Base-by-base conservation (phyloP, 164 flowering plant species). In the Platanus orientalis region DNA sequence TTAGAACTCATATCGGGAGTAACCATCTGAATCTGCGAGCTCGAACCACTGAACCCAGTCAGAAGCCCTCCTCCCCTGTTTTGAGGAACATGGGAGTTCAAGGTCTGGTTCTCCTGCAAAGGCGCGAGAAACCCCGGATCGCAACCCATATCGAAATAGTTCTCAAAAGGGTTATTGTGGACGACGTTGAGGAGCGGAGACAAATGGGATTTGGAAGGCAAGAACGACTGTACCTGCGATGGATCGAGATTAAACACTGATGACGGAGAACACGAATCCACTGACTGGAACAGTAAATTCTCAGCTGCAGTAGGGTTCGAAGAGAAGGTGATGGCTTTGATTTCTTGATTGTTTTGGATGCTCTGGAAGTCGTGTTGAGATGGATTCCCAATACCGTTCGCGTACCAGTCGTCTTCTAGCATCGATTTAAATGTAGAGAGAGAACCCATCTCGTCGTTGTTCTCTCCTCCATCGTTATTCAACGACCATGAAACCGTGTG, bases 251-350 rank as follows among this genome's bases (percentile, higher is more conserved):
- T 77, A 75, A 88, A 83, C 36, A 75, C 78, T 24, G 86, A 75
- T 1, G 84, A 65, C 1, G 83, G 86, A 1, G 96, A 86, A 55
- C 85, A 83, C 0, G 91, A 84, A 16, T 84, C 92, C 19, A 79
- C 80, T 23, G 77, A 54, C 11, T 81, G 78, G 3, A 81, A 48
- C n/a, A 85, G 27, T 7, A 80, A 24, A 59, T 62, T 75, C 0
- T 81, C 81, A 11, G 78, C 65, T 59, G 59, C 78, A 40, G 66
- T 69, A 17, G 82, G 80, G 60, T 73, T 76, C 2, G 86, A 62
- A 5, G 82, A 64, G 70, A 77, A 82, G 26, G 71, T 3, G 16
- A 78, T 48, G 57, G 77, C 78, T 40, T 69, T 70, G 29, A 80
- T 67, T 16, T 72, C 80, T 24, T 63, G 76, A 21, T 79, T 81